Conservation (phyloP, 768 basidiomycete genomes). For the Phylloporus sp. region DNA sequence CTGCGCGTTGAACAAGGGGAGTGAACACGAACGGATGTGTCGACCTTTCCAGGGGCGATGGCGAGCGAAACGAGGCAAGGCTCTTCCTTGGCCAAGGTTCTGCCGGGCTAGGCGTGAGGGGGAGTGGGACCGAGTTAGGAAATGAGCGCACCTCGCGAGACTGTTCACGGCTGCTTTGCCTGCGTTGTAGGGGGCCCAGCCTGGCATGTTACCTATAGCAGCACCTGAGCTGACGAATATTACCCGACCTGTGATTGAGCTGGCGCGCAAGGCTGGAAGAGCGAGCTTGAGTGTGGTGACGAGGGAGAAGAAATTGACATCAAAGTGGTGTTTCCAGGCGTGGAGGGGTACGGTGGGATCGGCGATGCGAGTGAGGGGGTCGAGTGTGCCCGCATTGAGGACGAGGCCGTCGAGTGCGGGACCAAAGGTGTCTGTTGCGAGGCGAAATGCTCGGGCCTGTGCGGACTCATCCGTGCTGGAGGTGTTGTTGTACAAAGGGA, state of each 20-base stretch:
- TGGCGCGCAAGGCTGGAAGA: conserved; percentile 64
- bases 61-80: conserved; percentile 68
- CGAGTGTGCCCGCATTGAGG: conserved; percentile 78
- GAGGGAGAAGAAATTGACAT: conserved; percentile 86
- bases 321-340: conserved; percentile 68
- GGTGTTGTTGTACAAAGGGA: not conserved
- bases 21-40: conserved; percentile 56
- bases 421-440: conserved; percentile 50
- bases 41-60: conserved; percentile 82
- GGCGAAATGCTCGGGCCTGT: conserved; percentile 50
- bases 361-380: conserved; percentile 59
- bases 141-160: conserved; percentile 54
- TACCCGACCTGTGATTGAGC: conserved; percentile 54
- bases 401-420: conserved; percentile 66
- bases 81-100: conserved; percentile 84
- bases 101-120: conserved; percentile 25
- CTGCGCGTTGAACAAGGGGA: not conserved
- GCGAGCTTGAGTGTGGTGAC: conserved; percentile 62
- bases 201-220: conserved; percentile 57
- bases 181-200: conserved; percentile 82
- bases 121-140: conserved; percentile 1
- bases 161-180: conserved; percentile 89
- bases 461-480: conserved; percentile 55
- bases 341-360: conserved; percentile 46
- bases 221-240: conserved; percentile 87